Evolutionary conservation across 2,329 filamentous ascomycete species (phyloP).

Genomic region (Xylariaceae sp.): DNA sequence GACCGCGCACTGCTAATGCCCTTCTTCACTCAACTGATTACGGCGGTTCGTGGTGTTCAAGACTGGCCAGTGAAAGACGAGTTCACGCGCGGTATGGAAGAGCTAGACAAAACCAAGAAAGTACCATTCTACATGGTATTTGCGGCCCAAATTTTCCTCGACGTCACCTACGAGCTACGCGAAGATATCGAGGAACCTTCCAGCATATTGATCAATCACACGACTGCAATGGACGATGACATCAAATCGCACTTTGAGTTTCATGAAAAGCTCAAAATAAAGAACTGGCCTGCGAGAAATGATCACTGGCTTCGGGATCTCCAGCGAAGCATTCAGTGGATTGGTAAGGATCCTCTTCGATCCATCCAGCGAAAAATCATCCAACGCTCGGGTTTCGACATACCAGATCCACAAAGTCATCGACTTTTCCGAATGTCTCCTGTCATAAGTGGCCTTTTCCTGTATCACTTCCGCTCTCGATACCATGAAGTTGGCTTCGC

Average conservation of each 20-base stretch:
- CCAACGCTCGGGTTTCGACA: not conserved
- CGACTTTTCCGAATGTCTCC: constrained; percentile 36
- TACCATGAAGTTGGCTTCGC: constrained; percentile 33
- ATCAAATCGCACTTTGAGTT: constrained; percentile 31
- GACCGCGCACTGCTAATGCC: constrained; percentile 35
- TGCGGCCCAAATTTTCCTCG: constrained; percentile 41
- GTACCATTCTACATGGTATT: constrained; percentile 39
- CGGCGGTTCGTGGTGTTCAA: constrained; percentile 15
- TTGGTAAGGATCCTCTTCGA: constrained; percentile 26
- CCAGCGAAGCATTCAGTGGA: constrained; percentile 20
- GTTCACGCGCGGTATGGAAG: constrained; percentile 35
- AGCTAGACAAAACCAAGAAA: constrained; percentile 29
- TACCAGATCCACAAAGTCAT: constrained; percentile 19
- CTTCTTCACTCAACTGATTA: constrained; percentile 34
- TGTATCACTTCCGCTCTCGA: constrained; percentile 34
- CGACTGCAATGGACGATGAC: constrained; percentile 20
- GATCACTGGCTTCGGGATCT: constrained; percentile 22
- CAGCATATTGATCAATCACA: constrained; percentile 10
- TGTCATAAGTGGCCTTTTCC: constrained; percentile 37
- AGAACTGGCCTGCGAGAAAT: constrained; percentile 30
- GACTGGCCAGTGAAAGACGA: constrained; percentile 36
- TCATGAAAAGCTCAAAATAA: constrained; percentile 30
- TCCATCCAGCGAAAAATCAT: constrained; percentile 8
- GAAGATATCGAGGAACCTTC: constrained; percentile 8
- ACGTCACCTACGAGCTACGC: constrained; percentile 37